phyloP scores from a whole-genome alignment of 768 basidiomycete genomes.

The Kwoniella sp. region DNA sequence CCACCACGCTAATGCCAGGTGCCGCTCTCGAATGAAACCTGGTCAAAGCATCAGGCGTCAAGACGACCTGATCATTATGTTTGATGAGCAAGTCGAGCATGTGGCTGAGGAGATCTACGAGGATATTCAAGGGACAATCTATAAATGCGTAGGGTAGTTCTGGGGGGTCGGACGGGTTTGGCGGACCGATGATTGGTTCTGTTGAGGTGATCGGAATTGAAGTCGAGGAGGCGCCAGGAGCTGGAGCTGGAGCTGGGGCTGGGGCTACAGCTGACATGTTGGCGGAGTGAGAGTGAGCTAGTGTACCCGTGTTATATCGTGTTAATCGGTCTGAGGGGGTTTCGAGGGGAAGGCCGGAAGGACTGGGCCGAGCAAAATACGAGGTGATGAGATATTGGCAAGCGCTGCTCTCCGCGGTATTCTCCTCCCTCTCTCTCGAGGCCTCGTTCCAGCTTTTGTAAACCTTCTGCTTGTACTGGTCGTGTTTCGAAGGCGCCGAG shows the following conservation, averaged over 20 bases:
- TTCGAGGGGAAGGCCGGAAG: too few relatives aligned
- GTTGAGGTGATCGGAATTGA: neutral
- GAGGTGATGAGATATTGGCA: too few relatives aligned
- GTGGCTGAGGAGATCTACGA: conserved; percentile 89
- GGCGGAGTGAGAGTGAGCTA: neutral
- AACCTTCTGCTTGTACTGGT: too few relatives aligned
- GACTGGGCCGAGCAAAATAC: too few relatives aligned
- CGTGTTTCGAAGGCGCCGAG: too few relatives aligned
- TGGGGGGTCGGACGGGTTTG: conserved; percentile 20
- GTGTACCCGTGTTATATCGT: neutral
- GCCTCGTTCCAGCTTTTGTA: too few relatives aligned
- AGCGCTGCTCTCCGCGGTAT: too few relatives aligned
- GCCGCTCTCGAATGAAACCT: conserved; percentile 94
- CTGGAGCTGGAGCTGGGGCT: neutral
- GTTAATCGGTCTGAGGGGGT: too few relatives aligned
- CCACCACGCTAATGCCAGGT: conserved; percentile 81
- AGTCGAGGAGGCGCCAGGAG: neutral
- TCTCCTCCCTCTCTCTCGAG: too few relatives aligned
- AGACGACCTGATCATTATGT: conserved; percentile 93
- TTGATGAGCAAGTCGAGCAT: conserved; percentile 93
- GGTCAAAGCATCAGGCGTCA: conserved; percentile 85
- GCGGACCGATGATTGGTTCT: conserved; percentile 12
- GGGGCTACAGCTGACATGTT: neutral
- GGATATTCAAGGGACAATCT: conserved; percentile 75
- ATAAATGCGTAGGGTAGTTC: conserved; percentile 76